Evolutionary conservation across 768 basidiomycete genomes (phyloP), one percentile per base, ranked within the genome.

Genomic region (Galerina marginata): DNA sequence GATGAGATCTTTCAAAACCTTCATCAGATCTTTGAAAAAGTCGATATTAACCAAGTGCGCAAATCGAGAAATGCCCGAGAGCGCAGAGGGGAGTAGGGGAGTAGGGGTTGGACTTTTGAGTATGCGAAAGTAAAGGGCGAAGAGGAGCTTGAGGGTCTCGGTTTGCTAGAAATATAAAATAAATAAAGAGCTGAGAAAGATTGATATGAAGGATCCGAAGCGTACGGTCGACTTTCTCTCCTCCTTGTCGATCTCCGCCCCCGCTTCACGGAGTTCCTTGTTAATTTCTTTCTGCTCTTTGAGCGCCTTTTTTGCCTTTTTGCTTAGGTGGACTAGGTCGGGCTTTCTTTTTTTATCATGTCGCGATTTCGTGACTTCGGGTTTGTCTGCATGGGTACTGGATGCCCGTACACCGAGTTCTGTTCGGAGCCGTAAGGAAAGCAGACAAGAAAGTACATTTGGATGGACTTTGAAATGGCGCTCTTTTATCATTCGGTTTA

Each of bases 41-140:
- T 99, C 96, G 67, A 99, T 86, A 75, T 97, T 99, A 73, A 99
- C 95, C 59, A 98, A 86, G 72, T 99, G 97, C 1, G 96, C 91
- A 70, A 93, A 99, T 77, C 87, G 89, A 2, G 95, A 88, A 67
- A 99, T 91, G 62, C 97, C 97, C 68, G 91, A 89, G 63, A 99
- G 81, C 44, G 95, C 96, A 36, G 91, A 85, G 20, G 94, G 89
- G 12, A 99, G 82, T 9, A 99, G 82, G 15, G 88, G 85, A 1
- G 91, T 91, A 36, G 90, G 87, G 23, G 79, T 81, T 10, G 92
- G 87, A 71, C 87, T 88, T 77, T 99, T 99, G 65, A 99, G 81
- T 67, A 99, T 91, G 62, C 91, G 89, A 77, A 99, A 99, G 79
- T 99, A 99, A 48, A 99, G 81, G 15, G 95, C 94, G 74, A 99